These are phyloP conservation scores for Dorcoceras hygrometricum DNA, from an alignment of 257 asterid species.

Conservation along the genomic window DNA sequence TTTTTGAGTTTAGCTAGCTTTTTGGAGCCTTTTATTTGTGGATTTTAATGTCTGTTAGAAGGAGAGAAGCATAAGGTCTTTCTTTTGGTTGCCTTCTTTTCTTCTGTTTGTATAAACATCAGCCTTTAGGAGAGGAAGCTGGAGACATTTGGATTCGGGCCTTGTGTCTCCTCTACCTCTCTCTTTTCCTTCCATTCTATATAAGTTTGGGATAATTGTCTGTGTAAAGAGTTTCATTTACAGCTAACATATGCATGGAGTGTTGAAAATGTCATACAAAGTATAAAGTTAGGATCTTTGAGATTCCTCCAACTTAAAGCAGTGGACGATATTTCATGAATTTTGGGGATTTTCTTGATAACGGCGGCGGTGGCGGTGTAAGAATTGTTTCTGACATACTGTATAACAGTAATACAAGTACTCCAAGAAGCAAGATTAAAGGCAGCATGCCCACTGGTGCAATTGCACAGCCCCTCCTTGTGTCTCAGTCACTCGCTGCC, in stretches of 20 bases:
- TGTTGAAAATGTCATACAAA: slow-evolving; percentile 16
- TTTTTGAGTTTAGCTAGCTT: background rate
- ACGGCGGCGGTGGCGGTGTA: slow-evolving; percentile 52
- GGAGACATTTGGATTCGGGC: slow-evolving; percentile 76
- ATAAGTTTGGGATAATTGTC: background rate
- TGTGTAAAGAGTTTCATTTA: slow-evolving; percentile 2
- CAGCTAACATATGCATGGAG: slow-evolving; percentile 14
- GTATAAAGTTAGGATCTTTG: slow-evolving; percentile 12
- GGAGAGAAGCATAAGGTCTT: background rate
- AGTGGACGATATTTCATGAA: slow-evolving; percentile 57
- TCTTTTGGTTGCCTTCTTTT: slow-evolving; percentile 22
- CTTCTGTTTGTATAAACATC: slow-evolving; percentile 29
- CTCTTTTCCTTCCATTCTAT: slow-evolving; percentile 17
- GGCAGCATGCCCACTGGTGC: slow-evolving; percentile 49
- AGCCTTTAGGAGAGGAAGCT: slow-evolving; percentile 56
- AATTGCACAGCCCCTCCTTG: slow-evolving; percentile 47
- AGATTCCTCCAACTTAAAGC: background rate
- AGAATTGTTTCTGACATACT: slow-evolving; percentile 61
- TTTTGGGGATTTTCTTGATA: slow-evolving; percentile 89
- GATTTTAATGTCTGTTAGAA: background rate
- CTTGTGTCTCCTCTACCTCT: slow-evolving; percentile 94
- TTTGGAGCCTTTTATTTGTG: background rate
- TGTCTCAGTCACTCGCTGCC: slow-evolving; percentile 48
- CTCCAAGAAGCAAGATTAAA: background rate
- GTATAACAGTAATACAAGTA: slow-evolving; percentile 27